These are phyloP conservation scores for Coniella vitis DNA, from an alignment of 2,329 filamentous ascomycete genomes.

Conservation along the genomic window DNA sequence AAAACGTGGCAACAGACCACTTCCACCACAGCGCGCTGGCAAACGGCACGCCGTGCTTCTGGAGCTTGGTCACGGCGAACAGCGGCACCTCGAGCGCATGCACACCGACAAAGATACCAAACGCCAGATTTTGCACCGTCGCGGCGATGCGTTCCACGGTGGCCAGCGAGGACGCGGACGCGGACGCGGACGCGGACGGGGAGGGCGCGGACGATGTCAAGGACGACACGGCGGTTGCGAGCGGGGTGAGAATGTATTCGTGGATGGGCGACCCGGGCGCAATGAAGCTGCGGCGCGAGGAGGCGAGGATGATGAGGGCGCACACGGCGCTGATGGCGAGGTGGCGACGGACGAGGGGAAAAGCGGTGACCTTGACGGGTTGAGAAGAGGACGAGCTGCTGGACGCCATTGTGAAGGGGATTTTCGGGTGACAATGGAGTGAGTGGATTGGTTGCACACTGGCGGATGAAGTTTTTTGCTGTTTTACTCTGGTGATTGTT, in stretches of 20 bases:
- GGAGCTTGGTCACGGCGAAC: slow-evolving; percentile 10
- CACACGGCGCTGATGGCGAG: background rate
- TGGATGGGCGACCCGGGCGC: slow-evolving; percentile 8
- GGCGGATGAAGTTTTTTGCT: no score
- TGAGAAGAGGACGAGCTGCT: background rate
- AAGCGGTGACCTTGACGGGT: slow-evolving; percentile 10
- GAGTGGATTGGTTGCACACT: background rate
- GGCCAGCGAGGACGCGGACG: background rate
- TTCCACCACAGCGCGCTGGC: slow-evolving; percentile 10
- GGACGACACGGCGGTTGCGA: background rate
- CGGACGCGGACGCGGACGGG: background rate
- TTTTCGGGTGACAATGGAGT: background rate
- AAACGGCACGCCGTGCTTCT: slow-evolving; percentile 10
- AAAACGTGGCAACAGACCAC: background rate
- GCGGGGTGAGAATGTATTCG: slow-evolving; percentile 2
- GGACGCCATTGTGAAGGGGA: background rate
- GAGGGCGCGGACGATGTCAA: no score
- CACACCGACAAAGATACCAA: background rate
- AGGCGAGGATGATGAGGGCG: background rate
- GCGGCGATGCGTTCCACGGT: background rate
- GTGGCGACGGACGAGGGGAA: slow-evolving; percentile 4
- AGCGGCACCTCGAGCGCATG: slow-evolving; percentile 9
- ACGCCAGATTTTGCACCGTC: slow-evolving; percentile 1
- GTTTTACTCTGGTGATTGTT: no score
- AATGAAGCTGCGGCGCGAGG: slow-evolving; percentile 6